A percentile compares a stretch with the other conserved stretches of the same genome.
Evolutionary conservation across 208 protist genomes (phyloP).

Genomic region (Porcisia hertigi): DNA sequence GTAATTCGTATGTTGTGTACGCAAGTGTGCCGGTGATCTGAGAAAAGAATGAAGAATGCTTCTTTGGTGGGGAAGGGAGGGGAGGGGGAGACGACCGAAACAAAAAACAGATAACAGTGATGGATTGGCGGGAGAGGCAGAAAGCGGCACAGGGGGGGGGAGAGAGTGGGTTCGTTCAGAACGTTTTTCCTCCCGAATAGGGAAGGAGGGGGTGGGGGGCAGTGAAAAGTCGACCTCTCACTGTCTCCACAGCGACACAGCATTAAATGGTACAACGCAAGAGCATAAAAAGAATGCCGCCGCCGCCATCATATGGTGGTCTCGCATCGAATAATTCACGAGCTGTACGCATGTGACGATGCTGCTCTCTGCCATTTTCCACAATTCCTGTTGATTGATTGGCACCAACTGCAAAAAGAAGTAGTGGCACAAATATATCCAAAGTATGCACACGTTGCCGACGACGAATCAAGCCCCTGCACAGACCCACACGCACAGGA

Average conservation of each 20-base stretch:
- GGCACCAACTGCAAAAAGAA: not conserved
- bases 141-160: not conserved
- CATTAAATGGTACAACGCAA: not conserved
- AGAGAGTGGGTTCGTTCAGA: not conserved
- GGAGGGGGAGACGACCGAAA: not conserved
- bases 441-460: not conserved
- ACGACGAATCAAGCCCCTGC: not conserved
- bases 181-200: not conserved
- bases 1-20: not conserved
- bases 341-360: not conserved
- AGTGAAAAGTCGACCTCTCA: not conserved
- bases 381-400: not conserved
- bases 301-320: not conserved
- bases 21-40: not conserved
- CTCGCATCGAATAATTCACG: too few species aligned
- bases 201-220: too few species aligned
- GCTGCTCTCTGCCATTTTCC: not conserved
- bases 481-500: not conserved
- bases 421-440: not conserved
- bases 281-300: not conserved
- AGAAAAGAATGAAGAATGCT: too few species aligned
- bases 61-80: not conserved
- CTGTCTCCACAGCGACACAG: not conserved
- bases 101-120: constrained; percentile 1
- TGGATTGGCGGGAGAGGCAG: not conserved